These are phyloP conservation scores for Phytophthora cactorum DNA, from an alignment of 352 stramenopile genomes.

Conservation along the genomic window DNA sequence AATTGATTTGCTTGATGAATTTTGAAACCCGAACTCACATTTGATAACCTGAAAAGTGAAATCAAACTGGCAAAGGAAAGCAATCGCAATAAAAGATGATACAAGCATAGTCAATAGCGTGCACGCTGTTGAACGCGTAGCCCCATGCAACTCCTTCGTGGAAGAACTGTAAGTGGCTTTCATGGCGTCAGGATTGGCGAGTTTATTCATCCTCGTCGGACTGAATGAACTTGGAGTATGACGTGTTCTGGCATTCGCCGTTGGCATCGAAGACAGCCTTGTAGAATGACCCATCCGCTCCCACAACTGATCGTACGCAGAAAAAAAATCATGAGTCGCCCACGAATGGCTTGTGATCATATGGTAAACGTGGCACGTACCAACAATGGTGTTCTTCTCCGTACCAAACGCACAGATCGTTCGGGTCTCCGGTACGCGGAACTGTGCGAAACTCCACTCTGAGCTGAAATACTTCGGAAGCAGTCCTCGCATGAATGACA, in stretches of 20 bases:
- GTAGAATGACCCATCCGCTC: conserved; percentile 89
- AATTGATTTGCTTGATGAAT: not conserved
- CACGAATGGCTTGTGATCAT: not conserved
- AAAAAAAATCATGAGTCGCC: conserved; percentile 1
- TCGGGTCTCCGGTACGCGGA: conserved; percentile 89
- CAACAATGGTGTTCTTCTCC: conserved; percentile 94
- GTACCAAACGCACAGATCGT: conserved; percentile 94
- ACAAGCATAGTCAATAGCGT: conserved; percentile 38
- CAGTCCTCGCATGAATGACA: conserved; percentile 91
- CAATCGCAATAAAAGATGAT: conserved; percentile 46
- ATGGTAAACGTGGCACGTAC: conserved; percentile 41
- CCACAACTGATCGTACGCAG: conserved; percentile 65
- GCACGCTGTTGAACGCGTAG: conserved; percentile 18
- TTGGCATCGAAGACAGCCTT: conserved; percentile 90
- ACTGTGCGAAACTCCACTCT: conserved; percentile 95
- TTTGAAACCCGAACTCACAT: conserved; percentile 26
- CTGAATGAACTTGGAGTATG: conserved; percentile 92
- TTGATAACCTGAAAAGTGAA: conserved; percentile 32
- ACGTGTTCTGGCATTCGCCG: conserved; percentile 89
- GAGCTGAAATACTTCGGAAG: conserved; percentile 94
- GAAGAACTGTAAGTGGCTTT: conserved; percentile 16
- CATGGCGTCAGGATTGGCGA: conserved; percentile 12
- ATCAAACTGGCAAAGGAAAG: conserved; percentile 30
- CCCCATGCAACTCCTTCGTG: conserved; percentile 20
- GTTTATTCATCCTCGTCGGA: conserved; percentile 88